Base-by-base conservation (phyloP, 192 early-diverging fungal genomes). In the Allomyces arbusculus region DNA sequence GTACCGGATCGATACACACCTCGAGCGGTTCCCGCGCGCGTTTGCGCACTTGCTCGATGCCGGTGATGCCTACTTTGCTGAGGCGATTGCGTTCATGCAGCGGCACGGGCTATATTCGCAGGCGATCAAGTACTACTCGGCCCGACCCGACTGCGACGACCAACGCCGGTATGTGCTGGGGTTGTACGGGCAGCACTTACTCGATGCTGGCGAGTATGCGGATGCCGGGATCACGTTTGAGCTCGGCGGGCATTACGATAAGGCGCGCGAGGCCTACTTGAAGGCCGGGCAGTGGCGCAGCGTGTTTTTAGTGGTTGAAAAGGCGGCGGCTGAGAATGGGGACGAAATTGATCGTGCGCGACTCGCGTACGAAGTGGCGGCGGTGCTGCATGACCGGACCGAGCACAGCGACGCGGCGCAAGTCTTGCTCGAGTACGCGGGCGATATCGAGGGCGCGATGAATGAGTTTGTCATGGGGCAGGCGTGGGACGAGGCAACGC, bases 1-100 rank as follows among this genome's bases (percentile, higher is more conserved):
- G 1, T 96, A 79, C 78, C 77, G 74, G 66, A 96, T 98, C 64
- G 91, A 98, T 64, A 87, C 89, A 62, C 84, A 94, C 73, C 77
- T 98, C 22, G 76, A 78, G 10, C 82, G 87, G 62, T 66, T 76
- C 63, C 71, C 73, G n/a, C 79, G 78, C 61, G 93, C 92, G 0
- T 70, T 96, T 0, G 64, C 67, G 12, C 83, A 94, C 72, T 26
- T 22, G 23, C 16, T 65, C 11, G 19, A 64, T 24, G 12, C 50
- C 67, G 71, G 77, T 61, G 78, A 78, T 28, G 64, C 72, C 9
- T 67, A 75, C 44, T 84, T 87, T 73, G 74, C 78, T 1, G 81
- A 89, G 63, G 67, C 84, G 24, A 63, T 84, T 2, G 68, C 68
- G 0, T 96, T 89, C 71, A 83, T 85, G 28, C 64, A 75, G 10